Evolutionary conservation across 495 filamentous ascomycete species (phyloP).

Genomic region (Xylaria bambusicola): DNA sequence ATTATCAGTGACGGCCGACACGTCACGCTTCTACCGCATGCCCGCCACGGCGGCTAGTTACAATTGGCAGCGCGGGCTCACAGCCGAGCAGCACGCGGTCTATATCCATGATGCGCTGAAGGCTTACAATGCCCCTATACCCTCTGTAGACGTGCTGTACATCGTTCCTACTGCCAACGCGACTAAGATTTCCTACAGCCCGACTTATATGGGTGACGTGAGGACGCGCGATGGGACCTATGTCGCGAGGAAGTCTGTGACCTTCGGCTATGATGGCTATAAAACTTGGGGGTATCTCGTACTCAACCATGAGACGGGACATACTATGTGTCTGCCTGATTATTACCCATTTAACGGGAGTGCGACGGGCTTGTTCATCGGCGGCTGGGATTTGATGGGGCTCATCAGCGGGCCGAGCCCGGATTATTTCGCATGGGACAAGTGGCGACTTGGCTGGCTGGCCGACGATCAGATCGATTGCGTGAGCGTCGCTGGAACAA

Average conservation of each 20-base stretch:
- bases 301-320: slow-evolving; percentile 38
- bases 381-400: slow-evolving; percentile 40
- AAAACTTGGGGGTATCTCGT: slow-evolving; percentile 29
- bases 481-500: slow-evolving; percentile 19
- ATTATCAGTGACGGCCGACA: slow-evolving; percentile 31
- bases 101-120: slow-evolving; percentile 37
- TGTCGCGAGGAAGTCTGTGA: slow-evolving; percentile 31
- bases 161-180: slow-evolving; percentile 32
- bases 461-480: slow-evolving; percentile 32
- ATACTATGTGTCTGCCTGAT: slow-evolving; percentile 37
- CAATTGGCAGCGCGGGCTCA: slow-evolving; percentile 30
- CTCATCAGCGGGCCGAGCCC: slow-evolving; percentile 36
- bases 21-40: slow-evolving; percentile 36
- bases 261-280: slow-evolving; percentile 33
- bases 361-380: slow-evolving; percentile 31
- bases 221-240: slow-evolving; percentile 25
- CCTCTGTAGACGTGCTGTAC: slow-evolving; percentile 32
- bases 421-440: slow-evolving; percentile 40
- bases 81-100: slow-evolving; percentile 22
- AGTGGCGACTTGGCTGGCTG: slow-evolving; percentile 37
- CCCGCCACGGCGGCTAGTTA: slow-evolving; percentile 24
- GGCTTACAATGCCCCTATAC: slow-evolving; percentile 25
- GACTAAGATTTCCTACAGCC: slow-evolving; percentile 28
- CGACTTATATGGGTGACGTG: slow-evolving; percentile 34
- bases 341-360: slow-evolving; percentile 32